These are phyloP conservation scores for Artemisia tridentata DNA, from an alignment of 129 eudicot genomes.

Conservation along the genomic window DNA sequence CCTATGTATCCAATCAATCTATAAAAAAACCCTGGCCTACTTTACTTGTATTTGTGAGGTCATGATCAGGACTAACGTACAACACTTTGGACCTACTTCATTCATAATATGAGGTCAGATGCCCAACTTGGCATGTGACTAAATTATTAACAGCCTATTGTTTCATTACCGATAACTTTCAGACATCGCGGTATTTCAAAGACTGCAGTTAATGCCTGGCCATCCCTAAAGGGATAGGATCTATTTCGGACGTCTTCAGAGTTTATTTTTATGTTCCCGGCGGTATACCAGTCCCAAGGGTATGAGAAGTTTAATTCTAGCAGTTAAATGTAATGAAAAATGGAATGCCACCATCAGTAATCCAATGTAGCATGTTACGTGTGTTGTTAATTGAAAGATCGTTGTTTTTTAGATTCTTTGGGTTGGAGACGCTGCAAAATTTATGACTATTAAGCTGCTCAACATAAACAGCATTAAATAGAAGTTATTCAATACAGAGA, in stretches of 20 bases:
- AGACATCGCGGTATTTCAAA: neutral
- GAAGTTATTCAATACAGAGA: neutral
- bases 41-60: neutral
- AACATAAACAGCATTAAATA: neutral
- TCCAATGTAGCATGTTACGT: too few species aligned
- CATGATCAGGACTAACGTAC: neutral
- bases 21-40: neutral
- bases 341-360: too few species aligned
- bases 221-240: neutral
- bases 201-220: neutral
- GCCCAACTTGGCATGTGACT: neutral
- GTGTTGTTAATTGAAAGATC: neutral
- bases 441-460: neutral
- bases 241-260: neutral
- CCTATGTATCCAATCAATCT: neutral
- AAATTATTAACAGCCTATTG: neutral
- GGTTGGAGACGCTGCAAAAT: neutral
- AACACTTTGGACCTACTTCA: neutral
- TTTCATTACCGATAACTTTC: neutral
- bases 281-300: neutral
- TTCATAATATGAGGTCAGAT: neutral
- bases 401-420: neutral
- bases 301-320: neutral
- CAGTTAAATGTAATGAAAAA: too few species aligned
- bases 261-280: neutral